Percentiles rank a stretch among this genome's conserved stretches.
Evolutionary conservation across 2,329 filamentous ascomycete genomes (phyloP).

Genomic region (Aspergillus fumigatus): DNA sequence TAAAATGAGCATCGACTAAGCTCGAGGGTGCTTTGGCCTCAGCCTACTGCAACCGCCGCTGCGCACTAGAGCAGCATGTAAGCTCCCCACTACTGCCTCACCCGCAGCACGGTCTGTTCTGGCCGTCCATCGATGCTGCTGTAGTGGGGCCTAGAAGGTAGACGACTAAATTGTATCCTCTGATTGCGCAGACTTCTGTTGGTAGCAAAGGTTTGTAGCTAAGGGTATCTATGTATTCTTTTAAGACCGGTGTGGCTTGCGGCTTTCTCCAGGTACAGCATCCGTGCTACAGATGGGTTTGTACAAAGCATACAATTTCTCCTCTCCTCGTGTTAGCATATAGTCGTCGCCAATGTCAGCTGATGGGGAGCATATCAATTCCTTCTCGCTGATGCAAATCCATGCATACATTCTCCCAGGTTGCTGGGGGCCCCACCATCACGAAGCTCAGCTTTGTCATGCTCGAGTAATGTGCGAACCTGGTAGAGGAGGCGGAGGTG

Average conservation of each 20-base stretch:
- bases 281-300: neutral
- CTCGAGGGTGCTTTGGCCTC: slow-evolving; percentile 11
- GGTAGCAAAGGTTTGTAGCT: neutral
- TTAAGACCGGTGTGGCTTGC: neutral
- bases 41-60: slow-evolving; percentile 5
- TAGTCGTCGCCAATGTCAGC: neutral
- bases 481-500: neutral
- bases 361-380: neutral
- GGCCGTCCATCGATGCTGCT: neutral
- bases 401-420: neutral
- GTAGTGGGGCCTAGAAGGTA: slow-evolving; percentile 2
- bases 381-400: neutral
- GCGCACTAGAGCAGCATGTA: slow-evolving; percentile 8
- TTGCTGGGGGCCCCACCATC: neutral
- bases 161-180: neutral
- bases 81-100: slow-evolving; percentile 7
- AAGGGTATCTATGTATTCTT: neutral
- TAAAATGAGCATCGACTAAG: slow-evolving; percentile 1
- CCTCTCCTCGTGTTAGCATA: neutral
- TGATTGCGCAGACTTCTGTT: neutral
- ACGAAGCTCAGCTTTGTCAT: neutral
- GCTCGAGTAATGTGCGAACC: neutral
- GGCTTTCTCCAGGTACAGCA: neutral
- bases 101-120: slow-evolving; percentile 10
- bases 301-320: neutral